Percentiles rank a stretch among this genome's conserved stretches.
These are phyloP conservation scores for Leishmania gerbilli DNA, from an alignment of 208 protist species.

Conservation along the genomic window DNA sequence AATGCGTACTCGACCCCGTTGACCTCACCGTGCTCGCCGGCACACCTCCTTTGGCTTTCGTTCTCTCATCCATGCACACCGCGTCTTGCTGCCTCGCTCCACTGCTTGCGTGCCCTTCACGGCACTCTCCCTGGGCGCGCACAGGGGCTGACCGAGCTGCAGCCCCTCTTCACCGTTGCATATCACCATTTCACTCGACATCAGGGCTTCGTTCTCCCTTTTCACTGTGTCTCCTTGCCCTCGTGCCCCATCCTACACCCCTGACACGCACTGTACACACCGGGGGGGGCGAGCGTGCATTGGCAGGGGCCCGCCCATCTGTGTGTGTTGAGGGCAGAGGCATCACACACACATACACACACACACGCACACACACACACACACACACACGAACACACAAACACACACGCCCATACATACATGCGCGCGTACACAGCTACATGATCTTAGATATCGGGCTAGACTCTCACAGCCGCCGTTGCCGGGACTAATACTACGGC, in stretches of 20 bases:
- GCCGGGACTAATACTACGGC: neutral
- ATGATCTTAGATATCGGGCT: neutral
- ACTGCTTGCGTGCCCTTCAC: neutral
- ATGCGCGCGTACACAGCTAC: neutral
- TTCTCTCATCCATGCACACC: neutral
- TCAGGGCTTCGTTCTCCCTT: neutral
- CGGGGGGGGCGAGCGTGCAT: neutral
- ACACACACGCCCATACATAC: neutral
- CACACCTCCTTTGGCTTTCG: neutral
- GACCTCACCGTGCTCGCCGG: neutral
- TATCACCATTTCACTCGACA: neutral
- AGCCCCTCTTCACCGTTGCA: neutral
- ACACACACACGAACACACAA: neutral
- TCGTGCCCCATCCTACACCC: neutral
- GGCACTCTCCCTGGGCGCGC: neutral
- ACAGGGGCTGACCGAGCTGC: neutral
- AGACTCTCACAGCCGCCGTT: neutral
- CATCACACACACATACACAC: neutral
- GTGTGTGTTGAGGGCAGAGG: neutral
- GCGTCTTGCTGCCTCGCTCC: neutral
- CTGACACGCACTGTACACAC: neutral
- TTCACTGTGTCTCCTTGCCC: neutral
- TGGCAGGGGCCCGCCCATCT: neutral
- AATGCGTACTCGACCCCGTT: neutral
- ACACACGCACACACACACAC: neutral